phyloP scores from a whole-genome alignment of 164 flowering plant species.

The Vitis rupestris region DNA sequence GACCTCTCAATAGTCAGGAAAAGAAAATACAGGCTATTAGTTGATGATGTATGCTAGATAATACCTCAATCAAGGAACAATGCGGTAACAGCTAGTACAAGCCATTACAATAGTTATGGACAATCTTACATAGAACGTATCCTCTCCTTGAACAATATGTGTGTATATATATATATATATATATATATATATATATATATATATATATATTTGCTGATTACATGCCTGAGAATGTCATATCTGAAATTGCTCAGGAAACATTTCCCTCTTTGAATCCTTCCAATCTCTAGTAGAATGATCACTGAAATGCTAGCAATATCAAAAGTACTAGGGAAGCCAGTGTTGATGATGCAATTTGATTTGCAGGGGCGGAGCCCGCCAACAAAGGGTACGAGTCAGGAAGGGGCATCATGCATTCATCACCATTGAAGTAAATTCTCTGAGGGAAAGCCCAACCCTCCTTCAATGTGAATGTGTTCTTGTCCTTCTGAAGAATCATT shows the following conservation, averaged over 20 bases:
- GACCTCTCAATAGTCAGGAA: too few relatives aligned
- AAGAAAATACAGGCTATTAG: too few relatives aligned
- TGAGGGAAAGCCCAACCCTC: conserved; percentile 16
- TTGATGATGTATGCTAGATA: too few relatives aligned
- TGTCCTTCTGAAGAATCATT: conserved; percentile 7
- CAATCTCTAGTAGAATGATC: background rate
- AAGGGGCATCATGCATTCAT: conserved; percentile 12
- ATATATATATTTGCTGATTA: too few relatives aligned
- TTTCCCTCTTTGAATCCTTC: background rate
- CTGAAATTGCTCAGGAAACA: too few relatives aligned
- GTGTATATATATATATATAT: background rate
- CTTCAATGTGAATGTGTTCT: conserved; percentile 8
- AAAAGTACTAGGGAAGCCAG: background rate
- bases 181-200: background rate
- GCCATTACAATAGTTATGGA: background rate
- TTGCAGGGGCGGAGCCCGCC: background rate
- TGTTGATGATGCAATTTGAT: background rate
- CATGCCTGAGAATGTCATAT: too few relatives aligned
- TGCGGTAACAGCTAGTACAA: background rate
- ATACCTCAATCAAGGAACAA: too few relatives aligned
- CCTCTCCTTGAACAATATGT: background rate
- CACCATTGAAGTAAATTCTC: conserved; percentile 11
- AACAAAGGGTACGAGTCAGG: conserved; percentile 9
- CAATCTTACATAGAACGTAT: background rate
- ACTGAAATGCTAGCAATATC: background rate